Evolutionary conservation across 345 rosid genomes (phyloP), one percentile per base, ranked within the genome.

Genomic region (Boechera divaricarpa): DNA sequence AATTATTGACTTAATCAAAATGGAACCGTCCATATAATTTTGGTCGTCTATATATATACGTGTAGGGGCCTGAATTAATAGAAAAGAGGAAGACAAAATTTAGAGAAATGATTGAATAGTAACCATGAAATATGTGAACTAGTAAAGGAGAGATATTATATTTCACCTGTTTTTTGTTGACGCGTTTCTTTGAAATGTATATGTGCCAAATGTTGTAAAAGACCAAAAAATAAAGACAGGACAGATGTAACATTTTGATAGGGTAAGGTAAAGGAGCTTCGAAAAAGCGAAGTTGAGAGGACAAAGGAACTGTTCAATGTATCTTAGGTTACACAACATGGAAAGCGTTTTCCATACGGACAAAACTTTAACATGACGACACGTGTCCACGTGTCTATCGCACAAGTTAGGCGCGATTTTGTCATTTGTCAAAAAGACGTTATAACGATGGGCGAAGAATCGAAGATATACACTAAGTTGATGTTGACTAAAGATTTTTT

Each of bases 341-440:
- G 61, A 77, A 77, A 63, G 72, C 71, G 4, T 77, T 71, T 71
- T 65, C 26, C 47, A 71, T 71, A 55, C 59, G 76, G 67, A 77
- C 80, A 69, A 15, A 77, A 72, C 47, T 56, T 13, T 52, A 38
- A 64, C 67, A 51, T 47, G 47, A 56, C 32, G 77, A 77, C 81
- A 77, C 81, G 80, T 77, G 76, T 45, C 36, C 76, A 70, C 75
- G 80, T 76, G 64, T 76, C 57, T 45, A 7, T 77, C 61, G 76
- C 36, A 70, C 11, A 47, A 77, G 80, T 77, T 77, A 77, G 80
- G 80, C 80, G 9, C 67, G 6, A 56, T 63, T 42, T 70, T 55
- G 80, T 69, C 59, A 63, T 76, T 69, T 52, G 74, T 76, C 74
- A 76, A 69, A 76, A 69, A 76, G 74, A 69, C 74, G 70, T 61